These are phyloP conservation scores for Sporisorium scitamineum DNA, from an alignment of 1,284 basidiomycete species.

Conservation along the genomic window DNA sequence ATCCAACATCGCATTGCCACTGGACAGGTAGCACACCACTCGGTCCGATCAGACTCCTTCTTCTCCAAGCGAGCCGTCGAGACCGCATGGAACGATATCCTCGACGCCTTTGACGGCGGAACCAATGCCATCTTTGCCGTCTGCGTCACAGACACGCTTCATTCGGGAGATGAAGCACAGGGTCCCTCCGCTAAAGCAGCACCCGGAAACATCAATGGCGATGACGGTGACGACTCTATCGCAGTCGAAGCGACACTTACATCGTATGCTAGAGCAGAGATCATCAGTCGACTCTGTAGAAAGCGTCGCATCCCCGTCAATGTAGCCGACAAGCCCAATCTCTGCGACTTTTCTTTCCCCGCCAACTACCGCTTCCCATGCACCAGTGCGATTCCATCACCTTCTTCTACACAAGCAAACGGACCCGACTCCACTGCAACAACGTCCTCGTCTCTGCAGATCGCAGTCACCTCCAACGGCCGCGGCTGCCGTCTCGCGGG, in stretches of 20 bases:
- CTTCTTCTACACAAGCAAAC: not conserved
- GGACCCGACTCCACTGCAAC: not conserved
- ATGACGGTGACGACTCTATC: constrained; percentile 6
- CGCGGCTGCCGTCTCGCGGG: constrained; percentile 87
- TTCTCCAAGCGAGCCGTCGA: constrained; percentile 11
- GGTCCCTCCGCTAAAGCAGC: not conserved
- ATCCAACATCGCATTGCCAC: constrained; percentile 28
- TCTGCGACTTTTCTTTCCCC: constrained; percentile 91
- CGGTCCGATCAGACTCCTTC: constrained; percentile 11
- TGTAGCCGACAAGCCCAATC: constrained; percentile 83
- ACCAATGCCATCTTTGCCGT: constrained; percentile 55
- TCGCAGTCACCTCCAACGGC: constrained; percentile 91
- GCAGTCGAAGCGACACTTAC: constrained; percentile 14
- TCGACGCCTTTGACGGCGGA: constrained; percentile 26
- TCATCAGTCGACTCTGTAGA: constrained; percentile 56
- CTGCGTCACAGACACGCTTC: constrained; percentile 67
- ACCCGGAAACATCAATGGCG: constrained; percentile 3
- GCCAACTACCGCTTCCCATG: constrained; percentile 83
- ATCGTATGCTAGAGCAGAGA: constrained; percentile 40
- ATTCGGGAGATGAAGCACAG: constrained; percentile 39
- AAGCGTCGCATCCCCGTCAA: constrained; percentile 80
- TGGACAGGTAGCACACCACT: constrained; percentile 74
- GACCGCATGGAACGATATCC: constrained; percentile 17
- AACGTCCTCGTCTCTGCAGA: constrained; percentile 76
- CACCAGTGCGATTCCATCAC: constrained; percentile 9